Base-by-base conservation (phyloP, 179 eudicot species). In the Spergularia azorica region DNA sequence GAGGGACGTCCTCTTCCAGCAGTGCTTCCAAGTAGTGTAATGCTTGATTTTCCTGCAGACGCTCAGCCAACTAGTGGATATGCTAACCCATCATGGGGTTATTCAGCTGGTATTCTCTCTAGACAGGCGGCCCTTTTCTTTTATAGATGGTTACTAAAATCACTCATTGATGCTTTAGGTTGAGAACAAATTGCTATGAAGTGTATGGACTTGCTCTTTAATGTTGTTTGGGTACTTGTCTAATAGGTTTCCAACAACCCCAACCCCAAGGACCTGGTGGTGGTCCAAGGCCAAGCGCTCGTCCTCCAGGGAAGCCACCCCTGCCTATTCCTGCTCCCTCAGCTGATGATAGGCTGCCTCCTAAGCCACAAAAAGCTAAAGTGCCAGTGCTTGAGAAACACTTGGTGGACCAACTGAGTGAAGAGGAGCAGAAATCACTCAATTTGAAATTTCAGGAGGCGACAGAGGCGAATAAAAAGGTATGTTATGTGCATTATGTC, bases 1-100 rank as follows among this genome's bases (percentile, higher is more conserved):
- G 98, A 96, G 87, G 99, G 99, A 46, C 93, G 92, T 64, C 91
- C 97, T 83, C 99, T 94, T 79, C 98, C 99, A 58, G 39, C 86
- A 38, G 84, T 74, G 61, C 90, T 96, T 73, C 99, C 99, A 58
- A 81, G 76, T 79, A 80, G 64, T 67, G 56, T 89, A 74, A 68
- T 90, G 72, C 77, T 81, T 76, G 97, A 94, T 63, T 85, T 88
- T 79, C 87, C 93, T 68, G 82, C 84, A 61, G 75, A 88, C 58
- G 81, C 86, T 63, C 96, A 83, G 84, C 83, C 87, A 77, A 72
- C 83, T 63, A 81, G 79, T 59, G 87, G 87, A 72, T 76, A 85
- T 86, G 92, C 85, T 55, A 84, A 85, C 79, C 79, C 89, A 68
- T 60, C 86, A 74, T 88, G 91, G 97, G 88, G 91, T 75, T 79